A percentile compares a stretch with the other conserved stretches of the same genome.
These are phyloP conservation scores for Albatrellus sp. DNA, from an alignment of 1,284 basidiomycete genomes.

Conservation along the genomic window DNA sequence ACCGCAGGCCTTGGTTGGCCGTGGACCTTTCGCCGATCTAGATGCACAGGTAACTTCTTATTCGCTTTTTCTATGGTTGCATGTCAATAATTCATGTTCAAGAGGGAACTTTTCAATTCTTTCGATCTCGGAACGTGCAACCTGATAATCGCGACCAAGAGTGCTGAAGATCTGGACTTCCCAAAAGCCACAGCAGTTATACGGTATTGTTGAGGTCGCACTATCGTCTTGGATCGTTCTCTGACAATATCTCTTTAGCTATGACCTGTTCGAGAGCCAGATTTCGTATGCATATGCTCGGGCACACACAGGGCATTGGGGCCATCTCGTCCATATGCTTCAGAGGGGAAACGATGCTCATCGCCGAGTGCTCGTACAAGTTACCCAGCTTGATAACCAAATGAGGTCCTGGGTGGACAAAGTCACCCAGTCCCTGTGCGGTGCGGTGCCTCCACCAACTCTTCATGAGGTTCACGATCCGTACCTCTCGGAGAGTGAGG, in stretches of 20 bases:
- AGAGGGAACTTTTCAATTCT: conserved; percentile 30
- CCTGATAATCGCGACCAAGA: conserved; percentile 45
- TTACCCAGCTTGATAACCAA: conserved; percentile 15
- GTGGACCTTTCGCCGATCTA: conserved; percentile 20
- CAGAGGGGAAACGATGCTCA: conserved; percentile 45
- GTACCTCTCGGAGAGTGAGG: conserved; percentile 36
- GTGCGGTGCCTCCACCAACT: conserved; percentile 32
- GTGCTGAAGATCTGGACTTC: conserved; percentile 44
- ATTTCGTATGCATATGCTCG: conserved; percentile 42
- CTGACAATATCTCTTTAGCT: conserved; percentile 26
- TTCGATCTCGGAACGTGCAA: conserved; percentile 47
- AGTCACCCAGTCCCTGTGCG: conserved; percentile 24
- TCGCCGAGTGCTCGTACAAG: conserved; percentile 29
- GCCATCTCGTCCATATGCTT: conserved; percentile 51
- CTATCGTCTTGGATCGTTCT: conserved; percentile 1
- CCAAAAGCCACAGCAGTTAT: conserved; percentile 43
- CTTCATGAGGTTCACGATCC: conserved; percentile 27
- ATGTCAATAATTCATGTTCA: conserved; percentile 3
- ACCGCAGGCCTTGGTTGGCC: conserved; percentile 14
- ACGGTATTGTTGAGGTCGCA: conserved; percentile 28
- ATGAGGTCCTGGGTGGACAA: conserved; percentile 35
- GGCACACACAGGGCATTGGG: conserved; percentile 29
- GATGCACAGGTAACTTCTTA: conserved; percentile 27
- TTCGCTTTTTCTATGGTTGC: conserved; percentile 16
- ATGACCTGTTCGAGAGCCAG: conserved; percentile 48